Base-by-base conservation (phyloP, 2,329 filamentous ascomycete species). In the Fonsecaea erecta region DNA sequence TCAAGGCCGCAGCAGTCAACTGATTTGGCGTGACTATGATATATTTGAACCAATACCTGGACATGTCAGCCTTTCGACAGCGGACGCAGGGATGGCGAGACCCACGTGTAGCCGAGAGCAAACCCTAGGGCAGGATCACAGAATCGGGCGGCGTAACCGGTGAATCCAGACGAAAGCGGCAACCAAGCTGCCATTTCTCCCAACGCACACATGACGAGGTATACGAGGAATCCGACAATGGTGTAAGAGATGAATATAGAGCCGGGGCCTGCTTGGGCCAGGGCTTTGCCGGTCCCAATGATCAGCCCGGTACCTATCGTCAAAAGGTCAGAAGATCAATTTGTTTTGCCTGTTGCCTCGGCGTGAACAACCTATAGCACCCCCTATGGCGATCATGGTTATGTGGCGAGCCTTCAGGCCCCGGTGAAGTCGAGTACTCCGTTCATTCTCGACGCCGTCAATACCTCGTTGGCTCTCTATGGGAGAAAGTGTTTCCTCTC, bases 161-260 rank as follows among this genome's bases (percentile, higher is more conserved):
- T 90, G 77, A 95, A 96, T 71, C 91, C 91, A 74, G 89, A 87
- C 61, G 87, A 85, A 72, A 93, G 83, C 57, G 91, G 91, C 35
- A 95, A 77, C 90, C 90, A 95, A 59, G 91, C 86, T 8, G 91
- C 90, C 90, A 95, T 95, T 77, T 94, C 91, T 68, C 91, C 91
- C 3, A 95, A 85, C 63, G 86, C 88, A 64, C 88, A 88, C 90
- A 95, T 93, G 71, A 95, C 91, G 48, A 92, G 80, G 77, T 88
- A 95, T 70, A 94, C 91, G 65, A 95, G 73, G 55, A 80, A 78
- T 53, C 79, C 79, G 52, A 81, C 77, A 60, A 78, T 73, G 3
- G 76, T 71, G 70, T 81, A 81, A 5, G 78, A 78, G 52, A 81
- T 81, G 32, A 81, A 72, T 40, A 81, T 76, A 2, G 78, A 72